These are phyloP conservation scores for Sicyos edulis DNA, from an alignment of 306 rosid genomes.

Conservation along the genomic window DNA sequence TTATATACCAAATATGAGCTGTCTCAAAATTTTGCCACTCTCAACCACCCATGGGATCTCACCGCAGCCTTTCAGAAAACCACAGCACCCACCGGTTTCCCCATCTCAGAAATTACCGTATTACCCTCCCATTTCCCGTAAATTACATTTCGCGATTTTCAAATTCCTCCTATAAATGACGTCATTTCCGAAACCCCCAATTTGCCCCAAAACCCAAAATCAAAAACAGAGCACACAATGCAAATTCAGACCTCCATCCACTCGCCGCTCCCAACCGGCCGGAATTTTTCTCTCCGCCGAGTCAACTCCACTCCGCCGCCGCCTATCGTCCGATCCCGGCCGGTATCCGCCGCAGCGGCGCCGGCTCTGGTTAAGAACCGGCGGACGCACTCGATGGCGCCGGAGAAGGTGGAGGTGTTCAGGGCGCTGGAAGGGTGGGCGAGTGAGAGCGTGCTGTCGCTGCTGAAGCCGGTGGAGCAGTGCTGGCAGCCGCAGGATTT, in stretches of 20 bases:
- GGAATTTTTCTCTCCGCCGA: slow-evolving; percentile 9
- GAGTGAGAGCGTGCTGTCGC: slow-evolving; percentile 31
- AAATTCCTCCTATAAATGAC: background rate
- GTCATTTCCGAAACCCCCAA: background rate
- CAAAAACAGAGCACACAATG: background rate
- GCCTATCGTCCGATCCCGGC: background rate
- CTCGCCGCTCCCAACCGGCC: slow-evolving; percentile 19
- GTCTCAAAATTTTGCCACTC: slow-evolving; percentile 8
- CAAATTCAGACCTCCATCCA: slow-evolving; percentile 25
- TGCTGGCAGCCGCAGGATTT: slow-evolving; percentile 65
- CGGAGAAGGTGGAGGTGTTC: slow-evolving; percentile 43
- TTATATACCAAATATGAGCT: background rate
- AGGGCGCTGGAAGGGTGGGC: slow-evolving; percentile 63
- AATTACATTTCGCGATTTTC: background rate
- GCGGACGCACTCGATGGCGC: slow-evolving; percentile 42
- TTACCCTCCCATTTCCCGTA: background rate
- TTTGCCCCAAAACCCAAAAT: background rate
- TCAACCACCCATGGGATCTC: slow-evolving; percentile 1
- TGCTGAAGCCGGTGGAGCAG: slow-evolving; percentile 55
- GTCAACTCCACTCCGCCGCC: background rate
- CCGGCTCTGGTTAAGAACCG: background rate
- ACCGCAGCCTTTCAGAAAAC: slow-evolving; percentile 27
- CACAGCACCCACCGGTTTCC: slow-evolving; percentile 44
- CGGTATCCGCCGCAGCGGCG: slow-evolving; percentile 15
- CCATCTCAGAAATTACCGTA: background rate